phyloP scores from a whole-genome alignment of 176 grass and related monocot species.

The Aegilops speltoides region DNA sequence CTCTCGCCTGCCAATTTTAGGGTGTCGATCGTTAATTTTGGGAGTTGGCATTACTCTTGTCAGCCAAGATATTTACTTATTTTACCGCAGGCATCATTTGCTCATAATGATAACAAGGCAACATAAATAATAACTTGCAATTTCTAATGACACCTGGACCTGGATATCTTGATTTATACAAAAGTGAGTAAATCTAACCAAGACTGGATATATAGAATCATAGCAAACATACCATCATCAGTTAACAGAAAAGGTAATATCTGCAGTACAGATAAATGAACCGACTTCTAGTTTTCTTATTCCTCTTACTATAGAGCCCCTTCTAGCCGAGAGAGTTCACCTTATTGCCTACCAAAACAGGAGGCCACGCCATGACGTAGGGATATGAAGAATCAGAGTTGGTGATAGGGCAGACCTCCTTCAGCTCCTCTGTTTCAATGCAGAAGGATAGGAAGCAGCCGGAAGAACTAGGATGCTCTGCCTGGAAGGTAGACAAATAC shows the following conservation, averaged over 20 bases:
- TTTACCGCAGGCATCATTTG: background rate
- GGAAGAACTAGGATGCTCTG: background rate
- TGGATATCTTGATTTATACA: background rate
- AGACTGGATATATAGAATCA: background rate
- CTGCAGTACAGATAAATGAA: background rate
- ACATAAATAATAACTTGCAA: too few relatives aligned
- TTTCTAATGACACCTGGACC: too few relatives aligned
- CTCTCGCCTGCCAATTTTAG: background rate
- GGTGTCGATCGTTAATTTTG: background rate
- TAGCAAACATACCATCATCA: background rate
- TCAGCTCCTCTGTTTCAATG: background rate
- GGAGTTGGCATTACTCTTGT: background rate
- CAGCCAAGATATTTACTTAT: background rate
- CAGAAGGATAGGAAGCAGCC: conserved; percentile 4
- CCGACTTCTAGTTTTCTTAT: too few relatives aligned
- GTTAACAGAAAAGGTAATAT: background rate
- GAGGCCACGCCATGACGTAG: too few relatives aligned
- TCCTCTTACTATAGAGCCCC: too few relatives aligned
- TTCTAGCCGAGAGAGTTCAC: too few relatives aligned
- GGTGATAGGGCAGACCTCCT: too few relatives aligned
- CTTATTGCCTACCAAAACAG: too few relatives aligned
- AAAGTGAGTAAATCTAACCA: background rate
- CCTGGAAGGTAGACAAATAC: background rate
- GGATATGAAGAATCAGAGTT: too few relatives aligned
- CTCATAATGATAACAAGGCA: background rate